These are phyloP conservation scores for Didymella lethalis DNA, from an alignment of 2,329 filamentous ascomycete genomes.

Conservation along the genomic window DNA sequence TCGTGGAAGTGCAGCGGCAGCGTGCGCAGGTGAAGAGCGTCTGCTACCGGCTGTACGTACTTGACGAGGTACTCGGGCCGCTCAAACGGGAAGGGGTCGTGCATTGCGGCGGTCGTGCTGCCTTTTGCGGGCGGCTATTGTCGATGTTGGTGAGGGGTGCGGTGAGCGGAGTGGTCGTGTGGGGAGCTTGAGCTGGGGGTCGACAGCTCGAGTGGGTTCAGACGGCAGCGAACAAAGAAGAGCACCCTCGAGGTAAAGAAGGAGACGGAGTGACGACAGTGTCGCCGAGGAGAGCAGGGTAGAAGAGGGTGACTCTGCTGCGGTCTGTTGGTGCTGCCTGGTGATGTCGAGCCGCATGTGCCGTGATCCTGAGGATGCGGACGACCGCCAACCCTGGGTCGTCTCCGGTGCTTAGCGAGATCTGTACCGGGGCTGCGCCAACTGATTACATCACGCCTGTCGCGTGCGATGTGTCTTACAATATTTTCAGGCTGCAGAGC, in stretches of 20 bases:
- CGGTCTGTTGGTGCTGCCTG: constrained; percentile 17
- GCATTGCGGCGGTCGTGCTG: constrained; percentile 61
- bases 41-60: constrained; percentile 70
- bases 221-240: not conserved
- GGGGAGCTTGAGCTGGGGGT: constrained; percentile 12
- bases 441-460: constrained; percentile 29
- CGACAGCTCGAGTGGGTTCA: constrained; percentile 5
- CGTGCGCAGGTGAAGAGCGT: constrained; percentile 67
- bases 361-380: constrained; percentile 12
- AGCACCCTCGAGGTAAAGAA: not conserved
- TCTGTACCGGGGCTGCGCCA: constrained; percentile 25
- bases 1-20: constrained; percentile 82
- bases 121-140: not conserved
- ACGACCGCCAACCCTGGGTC: constrained; percentile 17
- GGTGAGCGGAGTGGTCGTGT: constrained; percentile 14
- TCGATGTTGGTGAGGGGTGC: constrained; percentile 16
- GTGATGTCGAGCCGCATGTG: constrained; percentile 22
- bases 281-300: not conserved
- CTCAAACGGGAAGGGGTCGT: constrained; percentile 72
- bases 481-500: constrained; percentile 1
- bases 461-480: constrained; percentile 16
- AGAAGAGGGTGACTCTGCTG: constrained; percentile 6
- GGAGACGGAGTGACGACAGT: not conserved
- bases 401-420: constrained; percentile 32
- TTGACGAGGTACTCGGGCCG: constrained; percentile 64